Evolutionary conservation across 192 early-diverging fungal species (phyloP).

Genomic region (Cetraspora pellucida): DNA sequence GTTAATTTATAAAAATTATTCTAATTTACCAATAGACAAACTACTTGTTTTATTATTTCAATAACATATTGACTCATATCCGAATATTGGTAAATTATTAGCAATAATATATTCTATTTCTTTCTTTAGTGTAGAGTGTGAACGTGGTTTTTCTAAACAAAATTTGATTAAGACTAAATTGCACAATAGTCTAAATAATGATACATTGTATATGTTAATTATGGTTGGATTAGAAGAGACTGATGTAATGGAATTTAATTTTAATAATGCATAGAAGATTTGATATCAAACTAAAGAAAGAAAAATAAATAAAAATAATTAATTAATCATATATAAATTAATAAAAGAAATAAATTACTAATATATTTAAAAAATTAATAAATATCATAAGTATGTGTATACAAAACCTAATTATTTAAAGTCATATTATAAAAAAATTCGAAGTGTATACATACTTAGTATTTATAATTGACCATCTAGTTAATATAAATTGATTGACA

Average conservation of each 20-base stretch:
- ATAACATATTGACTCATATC: too few species aligned
- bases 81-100: not conserved
- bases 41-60: not conserved
- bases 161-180: not conserved
- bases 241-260: not conserved
- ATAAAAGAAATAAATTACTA: too few species aligned
- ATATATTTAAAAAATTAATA: too few species aligned
- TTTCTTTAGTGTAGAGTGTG: not conserved
- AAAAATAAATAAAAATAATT: too few species aligned
- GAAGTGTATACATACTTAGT: too few species aligned
- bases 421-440: too few species aligned
- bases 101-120: not conserved
- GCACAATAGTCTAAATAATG: not conserved
- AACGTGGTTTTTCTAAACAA: not conserved
- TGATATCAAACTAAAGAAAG: not conserved
- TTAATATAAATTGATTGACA: too few species aligned
- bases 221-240: constrained; percentile 1
- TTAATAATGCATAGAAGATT: not conserved
- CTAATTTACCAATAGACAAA: not conserved
- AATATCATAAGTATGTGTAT: too few species aligned
- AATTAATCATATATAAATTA: too few species aligned
- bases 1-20: not conserved
- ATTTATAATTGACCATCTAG: too few species aligned
- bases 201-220: not conserved
- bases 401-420: too few species aligned